A percentile compares a stretch with the other conserved stretches of the same genome.
These are phyloP conservation scores for Aaosphaeria pasadenensis DNA, from an alignment of 2,329 filamentous ascomycete species.

Conservation along the genomic window DNA sequence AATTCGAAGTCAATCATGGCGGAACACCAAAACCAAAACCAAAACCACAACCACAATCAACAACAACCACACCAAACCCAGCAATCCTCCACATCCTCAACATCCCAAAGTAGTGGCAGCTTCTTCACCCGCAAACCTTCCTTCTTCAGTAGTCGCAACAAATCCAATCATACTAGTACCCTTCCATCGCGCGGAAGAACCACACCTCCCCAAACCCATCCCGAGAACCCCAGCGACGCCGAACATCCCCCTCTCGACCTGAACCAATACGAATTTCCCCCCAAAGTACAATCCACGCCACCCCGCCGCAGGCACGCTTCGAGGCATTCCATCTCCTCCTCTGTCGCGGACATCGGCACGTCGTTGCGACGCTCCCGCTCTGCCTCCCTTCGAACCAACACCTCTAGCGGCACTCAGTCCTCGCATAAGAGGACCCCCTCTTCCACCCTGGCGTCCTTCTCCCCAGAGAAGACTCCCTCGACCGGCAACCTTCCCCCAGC, in stretches of 20 bases:
- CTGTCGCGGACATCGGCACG: conserved; percentile 37
- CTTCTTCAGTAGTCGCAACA: conserved; percentile 24
- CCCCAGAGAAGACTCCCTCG: conserved; percentile 29
- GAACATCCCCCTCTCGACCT: conserved; percentile 4
- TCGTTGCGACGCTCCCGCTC: conserved; percentile 38
- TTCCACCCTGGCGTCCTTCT: conserved; percentile 33
- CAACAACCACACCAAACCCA: neutral
- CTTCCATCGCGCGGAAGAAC: conserved; percentile 3
- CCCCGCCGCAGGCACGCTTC: conserved; percentile 23
- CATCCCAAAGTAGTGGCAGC: conserved; percentile 6
- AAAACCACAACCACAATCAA: conserved; percentile 1
- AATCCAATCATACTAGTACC: conserved; percentile 4
- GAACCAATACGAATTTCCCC: conserved; percentile 19
- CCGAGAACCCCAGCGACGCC: conserved; percentile 1
- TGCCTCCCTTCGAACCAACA: conserved; percentile 41
- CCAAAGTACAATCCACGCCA: conserved; percentile 19
- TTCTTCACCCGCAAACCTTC: conserved; percentile 32
- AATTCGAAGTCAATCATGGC: neutral
- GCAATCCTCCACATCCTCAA: neutral
- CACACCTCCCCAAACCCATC: conserved; percentile 5
- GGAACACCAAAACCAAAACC: conserved; percentile 8
- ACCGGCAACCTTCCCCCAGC: neutral
- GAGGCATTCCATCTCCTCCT: conserved; percentile 33
- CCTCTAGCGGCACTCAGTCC: conserved; percentile 24
- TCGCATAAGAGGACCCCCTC: conserved; percentile 34